phyloP scores from a whole-genome alignment of 495 filamentous ascomycete species.

The Thozetella sp. region DNA sequence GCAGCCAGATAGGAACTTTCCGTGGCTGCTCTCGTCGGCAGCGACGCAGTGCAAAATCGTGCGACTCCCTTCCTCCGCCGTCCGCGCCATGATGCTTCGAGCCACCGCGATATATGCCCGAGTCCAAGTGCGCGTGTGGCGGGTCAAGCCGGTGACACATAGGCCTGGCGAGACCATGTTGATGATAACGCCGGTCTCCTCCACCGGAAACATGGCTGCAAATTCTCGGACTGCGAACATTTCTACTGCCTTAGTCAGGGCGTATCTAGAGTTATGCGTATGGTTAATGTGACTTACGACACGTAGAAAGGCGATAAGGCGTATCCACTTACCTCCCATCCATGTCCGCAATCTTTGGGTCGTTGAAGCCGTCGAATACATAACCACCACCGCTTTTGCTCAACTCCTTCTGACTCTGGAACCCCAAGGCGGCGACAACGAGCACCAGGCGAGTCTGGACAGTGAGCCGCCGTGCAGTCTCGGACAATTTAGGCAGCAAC shows the following conservation, averaged over 20 bases:
- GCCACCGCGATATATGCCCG: neutral
- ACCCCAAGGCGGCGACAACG: neutral
- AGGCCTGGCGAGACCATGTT: neutral
- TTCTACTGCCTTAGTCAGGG: neutral
- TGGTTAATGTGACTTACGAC: neutral
- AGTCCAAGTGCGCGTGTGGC: neutral
- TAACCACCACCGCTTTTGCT: neutral
- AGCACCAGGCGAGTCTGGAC: neutral
- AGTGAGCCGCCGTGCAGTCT: neutral
- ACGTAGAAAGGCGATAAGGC: neutral
- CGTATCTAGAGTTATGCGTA: neutral
- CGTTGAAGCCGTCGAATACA: neutral
- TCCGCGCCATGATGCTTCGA: slow-evolving; percentile 10
- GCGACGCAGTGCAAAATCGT: slow-evolving; percentile 23
- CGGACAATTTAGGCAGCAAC: neutral
- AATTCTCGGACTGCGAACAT: neutral
- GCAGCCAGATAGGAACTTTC: slow-evolving; percentile 19
- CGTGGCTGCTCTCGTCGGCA: slow-evolving; percentile 24
- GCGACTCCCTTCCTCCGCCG: slow-evolving; percentile 28
- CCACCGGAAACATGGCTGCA: neutral
- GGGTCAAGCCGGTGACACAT: neutral
- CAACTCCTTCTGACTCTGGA: neutral
- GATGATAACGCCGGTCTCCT: neutral
- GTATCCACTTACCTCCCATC: neutral
- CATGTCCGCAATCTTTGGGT: neutral